Percentiles rank a stretch among this genome's conserved stretches.
Evolutionary conservation across 192 early-diverging fungal species (phyloP).

Genomic region (Phlyctochytrium bullatum): DNA sequence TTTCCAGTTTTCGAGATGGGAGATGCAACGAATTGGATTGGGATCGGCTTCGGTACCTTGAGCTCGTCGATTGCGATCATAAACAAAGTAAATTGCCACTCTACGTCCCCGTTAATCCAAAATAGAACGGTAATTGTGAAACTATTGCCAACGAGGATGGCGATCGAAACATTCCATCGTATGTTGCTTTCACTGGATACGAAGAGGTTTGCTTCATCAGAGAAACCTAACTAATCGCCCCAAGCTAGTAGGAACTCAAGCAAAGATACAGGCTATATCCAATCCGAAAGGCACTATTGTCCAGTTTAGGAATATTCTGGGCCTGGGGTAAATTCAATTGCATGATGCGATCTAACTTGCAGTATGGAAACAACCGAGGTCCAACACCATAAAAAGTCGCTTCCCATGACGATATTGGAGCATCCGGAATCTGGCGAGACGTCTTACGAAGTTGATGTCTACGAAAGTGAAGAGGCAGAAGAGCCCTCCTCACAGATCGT

Average conservation of each 20-base stretch:
- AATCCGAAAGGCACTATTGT: conserved; percentile 89
- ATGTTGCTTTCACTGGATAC: conserved; percentile 86
- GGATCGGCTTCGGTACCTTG: conserved; percentile 82
- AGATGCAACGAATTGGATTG: conserved; percentile 30
- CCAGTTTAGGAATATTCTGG: conserved; percentile 84
- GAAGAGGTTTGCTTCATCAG: conserved; percentile 64
- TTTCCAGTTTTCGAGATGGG: background rate
- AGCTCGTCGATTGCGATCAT: conserved; percentile 83
- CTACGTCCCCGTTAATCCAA: background rate
- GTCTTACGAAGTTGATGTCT: conserved; percentile 44
- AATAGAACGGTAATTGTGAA: conserved; percentile 68
- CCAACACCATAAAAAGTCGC: conserved; percentile 21
- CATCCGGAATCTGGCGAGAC: conserved; percentile 28
- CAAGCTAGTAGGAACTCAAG: conserved; percentile 63
- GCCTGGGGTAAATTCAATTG: conserved; percentile 58
- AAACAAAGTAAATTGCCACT: conserved; percentile 51
- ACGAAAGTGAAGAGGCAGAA: conserved; percentile 59
- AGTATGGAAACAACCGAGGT: conserved; percentile 47
- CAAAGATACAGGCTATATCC: conserved; percentile 79
- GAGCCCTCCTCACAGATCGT: conserved; percentile 43
- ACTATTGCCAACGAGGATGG: conserved; percentile 99
- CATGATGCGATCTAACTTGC: background rate
- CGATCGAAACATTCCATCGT: conserved; percentile 91
- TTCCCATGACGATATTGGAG: conserved; percentile 38
- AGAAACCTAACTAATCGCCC: background rate